Evolutionary conservation across 2,329 filamentous ascomycete genomes (phyloP).

Genomic region (Claviceps spartinae): DNA sequence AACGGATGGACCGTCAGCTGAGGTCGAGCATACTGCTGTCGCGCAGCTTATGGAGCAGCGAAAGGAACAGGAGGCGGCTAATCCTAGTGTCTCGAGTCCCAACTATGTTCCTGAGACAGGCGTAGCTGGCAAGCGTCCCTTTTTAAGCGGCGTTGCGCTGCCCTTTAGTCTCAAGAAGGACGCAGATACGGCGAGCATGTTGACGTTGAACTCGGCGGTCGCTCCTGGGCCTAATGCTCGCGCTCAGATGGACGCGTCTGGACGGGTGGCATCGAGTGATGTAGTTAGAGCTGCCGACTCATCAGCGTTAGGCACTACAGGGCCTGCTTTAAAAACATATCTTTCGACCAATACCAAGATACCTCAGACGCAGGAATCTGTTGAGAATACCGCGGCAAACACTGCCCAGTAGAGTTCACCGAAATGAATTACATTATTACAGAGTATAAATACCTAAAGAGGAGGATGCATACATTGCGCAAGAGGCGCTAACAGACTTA

Average conservation of each 20-base stretch:
- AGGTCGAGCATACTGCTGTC: slow-evolving; percentile 28
- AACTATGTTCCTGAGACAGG: slow-evolving; percentile 33
- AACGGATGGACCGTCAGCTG: slow-evolving; percentile 17
- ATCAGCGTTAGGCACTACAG: slow-evolving; percentile 7
- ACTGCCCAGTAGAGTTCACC: not conserved
- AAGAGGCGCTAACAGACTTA: not conserved
- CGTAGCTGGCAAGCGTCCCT: slow-evolving; percentile 47
- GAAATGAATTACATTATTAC: not conserved
- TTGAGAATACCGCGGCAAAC: not conserved
- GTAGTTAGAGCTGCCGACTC: slow-evolving; percentile 6
- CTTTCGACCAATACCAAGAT: slow-evolving; percentile 35
- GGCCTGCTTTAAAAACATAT: slow-evolving; percentile 33
- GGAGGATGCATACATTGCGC: not conserved
- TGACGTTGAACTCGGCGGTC: slow-evolving; percentile 42
- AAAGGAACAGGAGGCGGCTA: slow-evolving; percentile 24
- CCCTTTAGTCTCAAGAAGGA: slow-evolving; percentile 57
- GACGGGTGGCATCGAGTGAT: slow-evolving; percentile 1
- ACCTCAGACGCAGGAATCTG: slow-evolving; percentile 15
- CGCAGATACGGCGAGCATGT: slow-evolving; percentile 54
- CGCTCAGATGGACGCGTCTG: slow-evolving; percentile 1
- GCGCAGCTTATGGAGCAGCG: slow-evolving; percentile 29
- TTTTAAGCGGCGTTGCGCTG: slow-evolving; percentile 54
- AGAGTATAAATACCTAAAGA: not conserved
- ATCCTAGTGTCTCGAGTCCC: slow-evolving; percentile 29
- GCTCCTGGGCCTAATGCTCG: slow-evolving; percentile 17